phyloP scores from a whole-genome alignment of 2,329 filamentous ascomycete species.

The Lomentospora prolificans region DNA sequence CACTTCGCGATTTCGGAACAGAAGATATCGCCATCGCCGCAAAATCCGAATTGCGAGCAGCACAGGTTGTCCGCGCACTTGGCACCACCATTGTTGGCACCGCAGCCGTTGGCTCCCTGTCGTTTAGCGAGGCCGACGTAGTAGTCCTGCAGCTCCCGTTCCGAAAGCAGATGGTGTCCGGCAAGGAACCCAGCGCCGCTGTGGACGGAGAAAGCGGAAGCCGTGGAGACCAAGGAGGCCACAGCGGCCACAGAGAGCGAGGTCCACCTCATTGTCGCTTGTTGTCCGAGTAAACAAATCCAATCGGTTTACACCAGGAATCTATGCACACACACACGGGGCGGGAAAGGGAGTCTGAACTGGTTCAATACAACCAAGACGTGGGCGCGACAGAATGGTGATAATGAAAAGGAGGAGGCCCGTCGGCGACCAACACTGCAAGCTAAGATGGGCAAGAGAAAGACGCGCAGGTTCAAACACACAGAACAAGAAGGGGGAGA shows the following conservation, averaged over 20 bases:
- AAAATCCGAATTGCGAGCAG: conserved; percentile 15
- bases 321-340: not conserved
- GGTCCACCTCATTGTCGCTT: conserved; percentile 1
- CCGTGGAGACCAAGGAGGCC: conserved; percentile 5
- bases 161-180: conserved; percentile 2
- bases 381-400: not conserved
- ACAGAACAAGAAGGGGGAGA: not conserved
- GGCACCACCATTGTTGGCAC: not conserved
- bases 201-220: conserved; percentile 2
- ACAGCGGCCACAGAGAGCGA: conserved; percentile 3
- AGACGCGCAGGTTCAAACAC: not conserved
- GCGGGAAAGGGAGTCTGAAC: not conserved
- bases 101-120: conserved; percentile 2
- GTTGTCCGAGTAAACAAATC: not conserved
- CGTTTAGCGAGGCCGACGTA: not conserved
- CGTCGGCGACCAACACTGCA: not conserved
- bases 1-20: conserved; percentile 17
- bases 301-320: not conserved
- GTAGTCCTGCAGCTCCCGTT: conserved; percentile 1
- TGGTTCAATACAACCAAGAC: not conserved
- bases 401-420: not conserved
- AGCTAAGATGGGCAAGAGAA: not conserved
- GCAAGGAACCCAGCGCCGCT: conserved; percentile 1
- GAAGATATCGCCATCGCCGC: conserved; percentile 11
- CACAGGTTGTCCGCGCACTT: conserved; percentile 14